phyloP scores from a whole-genome alignment of 179 eudicot species.

The Vitellaria paradoxa region DNA sequence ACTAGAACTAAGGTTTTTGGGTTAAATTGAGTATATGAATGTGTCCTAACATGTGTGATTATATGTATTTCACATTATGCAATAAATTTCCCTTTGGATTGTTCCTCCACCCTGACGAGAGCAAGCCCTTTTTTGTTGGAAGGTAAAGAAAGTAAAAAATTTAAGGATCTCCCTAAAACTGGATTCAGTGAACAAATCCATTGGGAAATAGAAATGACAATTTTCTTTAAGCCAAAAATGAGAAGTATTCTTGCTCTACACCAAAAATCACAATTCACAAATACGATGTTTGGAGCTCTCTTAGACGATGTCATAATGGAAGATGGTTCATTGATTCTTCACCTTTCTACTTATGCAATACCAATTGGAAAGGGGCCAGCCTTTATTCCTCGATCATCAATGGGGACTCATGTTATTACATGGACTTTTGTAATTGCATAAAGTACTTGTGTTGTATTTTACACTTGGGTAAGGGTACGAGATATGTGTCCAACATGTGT shows the following conservation, averaged over 20 bases:
- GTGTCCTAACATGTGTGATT: too few species aligned
- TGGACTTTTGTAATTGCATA: too few species aligned
- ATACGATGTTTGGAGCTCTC: not conserved
- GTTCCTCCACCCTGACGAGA: too few species aligned
- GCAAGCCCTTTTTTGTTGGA: too few species aligned
- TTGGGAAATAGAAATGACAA: not conserved
- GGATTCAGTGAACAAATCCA: not conserved
- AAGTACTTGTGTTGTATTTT: too few species aligned
- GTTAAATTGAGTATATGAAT: too few species aligned
- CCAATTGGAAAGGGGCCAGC: not conserved
- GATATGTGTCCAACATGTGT: too few species aligned
- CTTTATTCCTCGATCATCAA: not conserved
- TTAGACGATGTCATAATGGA: not conserved
- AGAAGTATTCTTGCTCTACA: not conserved
- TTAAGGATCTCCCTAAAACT: not conserved
- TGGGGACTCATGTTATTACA: not conserved
- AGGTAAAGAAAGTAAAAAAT: too few species aligned
- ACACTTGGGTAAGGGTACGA: too few species aligned
- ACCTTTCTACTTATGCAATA: not conserved
- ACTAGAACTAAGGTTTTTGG: too few species aligned
- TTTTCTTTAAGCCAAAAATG: not conserved
- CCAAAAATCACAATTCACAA: not conserved
- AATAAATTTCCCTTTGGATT: too few species aligned
- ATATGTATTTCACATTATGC: too few species aligned
- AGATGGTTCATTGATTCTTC: not conserved